These are phyloP conservation scores for Beauveria asiatica DNA, from an alignment of 2,329 filamentous ascomycete genomes.

Conservation along the genomic window DNA sequence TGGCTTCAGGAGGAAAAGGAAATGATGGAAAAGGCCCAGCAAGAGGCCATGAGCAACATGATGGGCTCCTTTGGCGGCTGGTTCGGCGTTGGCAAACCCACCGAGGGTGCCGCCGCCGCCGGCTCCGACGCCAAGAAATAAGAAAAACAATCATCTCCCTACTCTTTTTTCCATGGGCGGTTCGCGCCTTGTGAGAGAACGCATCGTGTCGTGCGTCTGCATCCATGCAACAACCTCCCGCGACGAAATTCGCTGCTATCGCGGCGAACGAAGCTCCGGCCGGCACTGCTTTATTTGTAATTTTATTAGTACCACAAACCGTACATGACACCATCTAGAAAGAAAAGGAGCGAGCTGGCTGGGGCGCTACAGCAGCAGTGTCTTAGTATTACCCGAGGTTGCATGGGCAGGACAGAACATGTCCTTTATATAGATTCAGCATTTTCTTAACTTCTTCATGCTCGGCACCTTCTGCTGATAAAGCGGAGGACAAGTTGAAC, in stretches of 20 bases:
- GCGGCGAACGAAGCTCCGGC: neutral
- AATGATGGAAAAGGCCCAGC: conserved; percentile 78
- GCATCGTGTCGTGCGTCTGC: neutral
- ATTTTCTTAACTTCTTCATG: neutral
- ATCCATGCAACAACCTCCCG: neutral
- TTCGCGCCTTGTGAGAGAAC: neutral
- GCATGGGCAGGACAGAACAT: conserved; percentile 9
- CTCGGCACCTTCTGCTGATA: neutral
- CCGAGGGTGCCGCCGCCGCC: neutral
- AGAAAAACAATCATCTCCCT: neutral
- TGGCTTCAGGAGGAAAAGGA: conserved; percentile 92
- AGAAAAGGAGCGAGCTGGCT: conserved; percentile 5
- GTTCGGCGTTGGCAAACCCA: conserved; percentile 20
- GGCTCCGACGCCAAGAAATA: conserved; percentile 4
- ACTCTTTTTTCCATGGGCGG: neutral
- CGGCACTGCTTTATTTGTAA: conserved; percentile 5
- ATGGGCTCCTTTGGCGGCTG: conserved; percentile 57
- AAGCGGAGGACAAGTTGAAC: neutral
- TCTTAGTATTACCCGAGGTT: conserved; percentile 6
- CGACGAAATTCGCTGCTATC: neutral
- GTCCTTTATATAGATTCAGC: conserved; percentile 10
- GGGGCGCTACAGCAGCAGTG: conserved; percentile 6
- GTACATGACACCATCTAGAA: conserved; percentile 1
- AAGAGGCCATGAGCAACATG: conserved; percentile 89
- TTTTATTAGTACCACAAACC: conserved; percentile 5